Conservation (phyloP, 2,329 filamentous ascomycete genomes). For the Sphaerulina vaccinii region DNA sequence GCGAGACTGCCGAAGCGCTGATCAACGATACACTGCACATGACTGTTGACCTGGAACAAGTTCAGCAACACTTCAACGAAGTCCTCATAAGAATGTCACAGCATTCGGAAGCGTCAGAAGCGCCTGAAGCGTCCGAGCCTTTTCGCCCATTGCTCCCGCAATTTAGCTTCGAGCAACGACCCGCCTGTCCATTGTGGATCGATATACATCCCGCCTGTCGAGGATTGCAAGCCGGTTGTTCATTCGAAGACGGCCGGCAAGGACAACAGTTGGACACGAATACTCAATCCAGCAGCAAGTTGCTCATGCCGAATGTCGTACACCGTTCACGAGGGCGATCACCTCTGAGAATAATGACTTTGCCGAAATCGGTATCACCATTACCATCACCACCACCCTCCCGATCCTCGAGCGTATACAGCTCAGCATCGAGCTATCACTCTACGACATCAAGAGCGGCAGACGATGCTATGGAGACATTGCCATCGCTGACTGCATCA, state of each 20-base stretch:
- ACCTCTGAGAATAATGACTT: too few relatives aligned
- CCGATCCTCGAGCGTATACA: not conserved
- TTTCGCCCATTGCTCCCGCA: not conserved
- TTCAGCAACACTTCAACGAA: not conserved
- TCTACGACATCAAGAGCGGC: not conserved
- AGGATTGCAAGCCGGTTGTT: not conserved
- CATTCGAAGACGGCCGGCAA: too few relatives aligned
- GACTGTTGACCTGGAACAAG: not conserved
- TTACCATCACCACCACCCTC: not conserved
- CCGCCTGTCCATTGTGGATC: not conserved
- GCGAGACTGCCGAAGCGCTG: slow-evolving; percentile 4
- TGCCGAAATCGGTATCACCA: too few relatives aligned
- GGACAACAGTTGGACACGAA: not conserved
- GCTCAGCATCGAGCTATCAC: not conserved
- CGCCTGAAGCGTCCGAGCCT: not conserved
- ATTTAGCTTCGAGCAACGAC: not conserved
- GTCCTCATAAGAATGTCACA: not conserved
- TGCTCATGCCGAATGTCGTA: not conserved
- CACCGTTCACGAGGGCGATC: not conserved
- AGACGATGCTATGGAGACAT: not conserved
- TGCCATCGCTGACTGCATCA: not conserved
- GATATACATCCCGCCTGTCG: not conserved
- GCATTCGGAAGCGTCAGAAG: not conserved
- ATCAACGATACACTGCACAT: slow-evolving; percentile 1
- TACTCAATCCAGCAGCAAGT: not conserved